Evolutionary conservation across 2,329 filamentous ascomycete genomes (phyloP), one percentile per base, ranked within the genome.

Genomic region (Ophiostoma populinum): DNA sequence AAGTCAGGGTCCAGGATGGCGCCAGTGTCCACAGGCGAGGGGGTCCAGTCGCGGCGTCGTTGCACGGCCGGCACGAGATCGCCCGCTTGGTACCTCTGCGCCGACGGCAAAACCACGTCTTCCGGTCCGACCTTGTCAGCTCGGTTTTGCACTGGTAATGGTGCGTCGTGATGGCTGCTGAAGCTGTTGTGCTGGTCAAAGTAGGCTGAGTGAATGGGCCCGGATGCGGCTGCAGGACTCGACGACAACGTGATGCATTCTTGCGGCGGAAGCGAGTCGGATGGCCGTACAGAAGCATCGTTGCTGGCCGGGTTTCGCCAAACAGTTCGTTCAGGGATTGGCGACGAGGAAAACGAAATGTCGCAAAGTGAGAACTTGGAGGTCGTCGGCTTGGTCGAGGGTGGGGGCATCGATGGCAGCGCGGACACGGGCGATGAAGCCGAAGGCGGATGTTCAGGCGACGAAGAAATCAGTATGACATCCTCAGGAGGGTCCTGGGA

Each of bases 21-120:
- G 1, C 31, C 29, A 3, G 40, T 42, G 13, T 42, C 44, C n/a
- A 42, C 25, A 41, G 45, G 38, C 4, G 71, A 65, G 2, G 77
- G 79, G 1, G 80, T 85, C 80, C 79, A 85, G 39, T 75, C 63
- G 11, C 55, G 47, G 40, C 71, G 63, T 40, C 78, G 61, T 30
- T 55, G 58, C 18, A 66, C 50, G 7, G 76, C 78, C 30, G 50
- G 51, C 34, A 67, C 62, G 7, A 37, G 20, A 11, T 37, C 32
- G n/a, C 38, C 35, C 3, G 35, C 11, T 2, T 31, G 24, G 24
- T 40, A 40, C 16, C 17, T 15, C 15, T 32, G 25, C 7, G 29
- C 18, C 18, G n/a, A n/a, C 7, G 4, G 39, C 15, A 52, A 45
- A 3, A 3, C 4, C 19, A 5, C 4, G 12, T 8, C 7, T 24